Percentiles rank a stretch among this genome's conserved stretches.
Evolutionary conservation across 805 yeast genomes (phyloP).

Genomic region (Yueomyces sp.): DNA sequence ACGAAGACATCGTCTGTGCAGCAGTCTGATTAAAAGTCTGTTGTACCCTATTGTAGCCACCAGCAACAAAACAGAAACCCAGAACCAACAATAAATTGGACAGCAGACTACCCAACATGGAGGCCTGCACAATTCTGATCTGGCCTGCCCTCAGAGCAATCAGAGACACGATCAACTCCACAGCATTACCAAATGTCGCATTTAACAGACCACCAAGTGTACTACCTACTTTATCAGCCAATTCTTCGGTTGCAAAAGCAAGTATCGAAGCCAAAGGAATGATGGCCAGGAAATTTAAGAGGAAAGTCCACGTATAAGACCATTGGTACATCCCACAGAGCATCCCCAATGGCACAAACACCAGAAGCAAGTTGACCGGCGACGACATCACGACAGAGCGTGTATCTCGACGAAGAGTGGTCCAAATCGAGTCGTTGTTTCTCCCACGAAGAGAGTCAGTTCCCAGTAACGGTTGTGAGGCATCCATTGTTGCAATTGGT

Average conservation of each 20-base stretch:
- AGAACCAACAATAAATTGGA: conserved; percentile 80
- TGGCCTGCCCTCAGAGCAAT: conserved; percentile 81
- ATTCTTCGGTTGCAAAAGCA: conserved; percentile 88
- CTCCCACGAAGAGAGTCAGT: too few species aligned
- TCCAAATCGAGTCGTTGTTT: background rate
- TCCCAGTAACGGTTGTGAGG: background rate
- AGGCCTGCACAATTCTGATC: conserved; percentile 88
- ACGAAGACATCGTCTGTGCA: conserved; percentile 94
- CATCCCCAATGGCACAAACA: conserved; percentile 85
- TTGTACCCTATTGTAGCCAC: conserved; percentile 76
- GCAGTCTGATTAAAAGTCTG: conserved; percentile 91
- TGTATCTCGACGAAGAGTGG: background rate
- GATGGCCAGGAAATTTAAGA: conserved; percentile 76
- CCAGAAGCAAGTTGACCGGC: conserved; percentile 60
- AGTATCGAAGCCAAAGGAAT: conserved; percentile 84
- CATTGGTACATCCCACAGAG: conserved; percentile 49
- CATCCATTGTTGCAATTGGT: background rate
- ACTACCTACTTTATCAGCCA: conserved; percentile 78
- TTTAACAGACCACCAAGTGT: conserved; percentile 88
- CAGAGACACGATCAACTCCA: conserved; percentile 86
- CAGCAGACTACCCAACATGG: conserved; percentile 89
- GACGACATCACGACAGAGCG: conserved; percentile 35
- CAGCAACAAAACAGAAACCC: conserved; percentile 91
- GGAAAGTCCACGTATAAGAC: conserved; percentile 44
- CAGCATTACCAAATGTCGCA: conserved; percentile 97